These are phyloP conservation scores for slime mould (Dictyostelium discoideum) DNA, from an alignment of 78 protist genomes.

Conservation along the genomic window DNA sequence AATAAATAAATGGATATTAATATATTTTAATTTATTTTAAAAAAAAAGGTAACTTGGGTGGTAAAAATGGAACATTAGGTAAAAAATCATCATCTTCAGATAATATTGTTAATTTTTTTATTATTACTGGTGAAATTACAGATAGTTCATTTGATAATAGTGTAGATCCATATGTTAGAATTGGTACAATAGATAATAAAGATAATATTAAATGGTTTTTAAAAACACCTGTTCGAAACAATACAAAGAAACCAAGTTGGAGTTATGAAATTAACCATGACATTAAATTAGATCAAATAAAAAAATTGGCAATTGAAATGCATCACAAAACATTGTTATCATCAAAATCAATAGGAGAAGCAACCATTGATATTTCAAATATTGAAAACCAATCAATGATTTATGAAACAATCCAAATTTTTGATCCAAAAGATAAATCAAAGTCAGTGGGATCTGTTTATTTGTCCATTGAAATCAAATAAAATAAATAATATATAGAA, in stretches of 20 bases:
- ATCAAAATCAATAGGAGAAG: neutral
- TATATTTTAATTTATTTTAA: no score
- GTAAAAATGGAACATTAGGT: neutral
- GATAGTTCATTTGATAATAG: neutral
- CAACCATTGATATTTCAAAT: neutral
- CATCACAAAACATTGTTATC: neutral
- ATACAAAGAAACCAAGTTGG: neutral
- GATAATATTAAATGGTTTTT: neutral
- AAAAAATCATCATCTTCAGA: neutral
- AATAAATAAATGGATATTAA: no score
- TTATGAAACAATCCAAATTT: neutral
- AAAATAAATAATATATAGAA: no score
- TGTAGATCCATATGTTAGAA: neutral
- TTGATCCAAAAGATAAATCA: neutral
- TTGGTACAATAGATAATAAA: neutral
- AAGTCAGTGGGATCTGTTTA: neutral
- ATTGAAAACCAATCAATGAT: neutral
- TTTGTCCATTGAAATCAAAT: neutral
- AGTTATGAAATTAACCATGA: neutral
- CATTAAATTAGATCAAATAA: neutral
- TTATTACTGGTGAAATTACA: neutral
- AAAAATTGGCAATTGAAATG: neutral
- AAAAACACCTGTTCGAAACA: neutral
- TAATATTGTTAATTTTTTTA: neutral
- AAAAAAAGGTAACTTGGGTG: neutral